Evolutionary conservation across 352 stramenopile species (phyloP), one percentile per base, ranked within the genome.

Genomic region (Elongisporangium prolatum): DNA sequence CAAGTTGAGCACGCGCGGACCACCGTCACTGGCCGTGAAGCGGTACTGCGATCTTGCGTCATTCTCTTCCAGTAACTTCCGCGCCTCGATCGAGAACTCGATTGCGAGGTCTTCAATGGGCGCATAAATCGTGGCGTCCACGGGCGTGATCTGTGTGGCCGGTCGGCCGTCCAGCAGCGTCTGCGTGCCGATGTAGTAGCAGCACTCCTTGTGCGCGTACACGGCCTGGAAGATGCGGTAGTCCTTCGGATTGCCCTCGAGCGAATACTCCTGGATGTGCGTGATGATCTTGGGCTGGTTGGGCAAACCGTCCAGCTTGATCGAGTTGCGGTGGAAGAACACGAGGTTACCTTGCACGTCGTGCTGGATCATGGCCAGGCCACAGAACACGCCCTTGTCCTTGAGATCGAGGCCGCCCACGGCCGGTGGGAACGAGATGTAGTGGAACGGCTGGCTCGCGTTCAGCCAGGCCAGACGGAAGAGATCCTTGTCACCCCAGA

Each of bases 401-500:
- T 66, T 72, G 50, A 88, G 50, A 40, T 92, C 73, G 34, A 93
- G 56, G n/a, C 84, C 84, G n/a, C 78, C 86, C 7, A 91, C 75
- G 13, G 79, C 84, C 7, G 84, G 80, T 17, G 84, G 86, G 52
- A 79, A 88, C 52, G 68, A 61, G 25, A 93, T 88, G 49, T 86
- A 88, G 64, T 95, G 81, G 59, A 88, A 95, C 11, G 84, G 77
- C 65, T 87, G 78, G 52, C 71, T 89, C 16, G 72, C 68, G 49
- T 93, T 91, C 6, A 89, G 64, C 84, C 86, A 95, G 59, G 84
- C 84, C 16, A 95, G 61, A 13, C 86, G 81, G 50, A 93, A 95
- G 16, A 95, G 62, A 44, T 95, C 86, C 51, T 95, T 95, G 74
- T 95, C 86, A 48, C 86, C 86, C 84, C 84, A 95, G 28, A 95